Evolutionary conservation across 73 alveolate species (phyloP), one percentile per base, ranked within the genome.

Genomic region (Loxodes magnus): DNA sequence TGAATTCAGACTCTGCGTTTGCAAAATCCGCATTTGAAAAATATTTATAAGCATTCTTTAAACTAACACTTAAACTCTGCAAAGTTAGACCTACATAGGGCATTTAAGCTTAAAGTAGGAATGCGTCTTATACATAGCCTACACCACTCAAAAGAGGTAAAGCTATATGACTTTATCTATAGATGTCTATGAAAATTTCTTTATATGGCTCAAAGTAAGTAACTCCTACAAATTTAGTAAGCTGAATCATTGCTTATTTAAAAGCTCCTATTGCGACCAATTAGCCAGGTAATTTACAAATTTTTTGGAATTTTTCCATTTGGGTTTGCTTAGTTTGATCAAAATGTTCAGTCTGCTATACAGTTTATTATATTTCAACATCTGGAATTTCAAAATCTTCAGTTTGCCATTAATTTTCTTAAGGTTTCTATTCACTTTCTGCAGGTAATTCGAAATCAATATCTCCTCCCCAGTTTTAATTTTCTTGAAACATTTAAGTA

Each of bases 191-290:
- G 5, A 46, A 10, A 1, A 10, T 7, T 1, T 17, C n/a, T 24
- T 46, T 46, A 20, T 25, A 24, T 22, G 59, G 59, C 10, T 7
- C 20, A 23, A 46, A 46, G 53, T 46, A n/a, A 5, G 17, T 24
- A 2, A 46, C 39, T 1, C 59, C 59, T n/a, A 41, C 59, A 5
- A 9, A 9, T 46, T 41, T 17, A 23, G 59, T 46, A 12, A 46
- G 16, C 0, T 12, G 46, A n/a, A 25, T 37, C 59, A 46, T 46
- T 14, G 59, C 59, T 0, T 9, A 20, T 22, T 12, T n/a, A 22
- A 46, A 46, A 24, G 59, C 59, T 16, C 59, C 59, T 21, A 41
- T 41, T 2, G 59, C 50, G 0, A 46, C 59, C n/a, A 46, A 41
- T 46, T 46, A 37, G 22, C 59, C 59, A 22, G 59, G 53, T 16